Evolutionary conservation across 768 basidiomycete genomes (phyloP).

Genomic region (Mrakia blollopis): DNA sequence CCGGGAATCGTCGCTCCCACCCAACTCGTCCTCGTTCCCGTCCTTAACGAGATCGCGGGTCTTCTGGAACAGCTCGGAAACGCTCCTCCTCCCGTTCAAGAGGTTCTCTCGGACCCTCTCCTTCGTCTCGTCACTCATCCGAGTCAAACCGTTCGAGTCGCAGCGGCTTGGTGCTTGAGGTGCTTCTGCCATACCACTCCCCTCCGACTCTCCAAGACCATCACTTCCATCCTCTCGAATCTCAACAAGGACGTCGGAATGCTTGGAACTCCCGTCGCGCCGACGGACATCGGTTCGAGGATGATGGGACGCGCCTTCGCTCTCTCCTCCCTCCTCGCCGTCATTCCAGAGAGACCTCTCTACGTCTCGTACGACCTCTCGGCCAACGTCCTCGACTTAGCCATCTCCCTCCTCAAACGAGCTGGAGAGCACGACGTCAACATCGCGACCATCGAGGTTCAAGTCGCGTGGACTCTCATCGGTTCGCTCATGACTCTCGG

Average conservation of each 20-base stretch:
- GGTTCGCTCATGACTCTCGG: constrained; percentile 86
- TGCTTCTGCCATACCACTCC: constrained; percentile 90
- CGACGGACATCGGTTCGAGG: constrained; percentile 64
- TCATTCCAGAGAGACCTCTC: constrained; percentile 78
- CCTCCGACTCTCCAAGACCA: constrained; percentile 70
- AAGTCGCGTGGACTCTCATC: constrained; percentile 90
- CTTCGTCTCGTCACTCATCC: constrained; percentile 81
- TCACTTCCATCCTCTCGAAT: constrained; percentile 70
- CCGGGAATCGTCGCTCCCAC: constrained; percentile 71
- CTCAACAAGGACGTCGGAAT: constrained; percentile 75
- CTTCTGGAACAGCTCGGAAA: constrained; percentile 85
- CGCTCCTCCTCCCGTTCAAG: constrained; percentile 84
- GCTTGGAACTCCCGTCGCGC: constrained; percentile 64
- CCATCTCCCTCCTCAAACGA: constrained; percentile 80
- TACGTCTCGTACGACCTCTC: constrained; percentile 88
- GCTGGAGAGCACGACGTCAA: constrained; percentile 85
- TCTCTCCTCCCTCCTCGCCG: constrained; percentile 75
- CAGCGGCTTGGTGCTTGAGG: constrained; percentile 78
- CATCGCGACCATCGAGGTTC: constrained; percentile 75
- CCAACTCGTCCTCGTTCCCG: constrained; percentile 64
- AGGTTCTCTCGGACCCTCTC: constrained; percentile 77
- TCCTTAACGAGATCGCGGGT: constrained; percentile 75
- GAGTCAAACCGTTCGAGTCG: constrained; percentile 77
- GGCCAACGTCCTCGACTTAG: constrained; percentile 81
- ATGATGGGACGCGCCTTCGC: constrained; percentile 85